Evolutionary conservation across 2,329 filamentous ascomycete genomes (phyloP).

Genomic region (Stromatinia cepivora): DNA sequence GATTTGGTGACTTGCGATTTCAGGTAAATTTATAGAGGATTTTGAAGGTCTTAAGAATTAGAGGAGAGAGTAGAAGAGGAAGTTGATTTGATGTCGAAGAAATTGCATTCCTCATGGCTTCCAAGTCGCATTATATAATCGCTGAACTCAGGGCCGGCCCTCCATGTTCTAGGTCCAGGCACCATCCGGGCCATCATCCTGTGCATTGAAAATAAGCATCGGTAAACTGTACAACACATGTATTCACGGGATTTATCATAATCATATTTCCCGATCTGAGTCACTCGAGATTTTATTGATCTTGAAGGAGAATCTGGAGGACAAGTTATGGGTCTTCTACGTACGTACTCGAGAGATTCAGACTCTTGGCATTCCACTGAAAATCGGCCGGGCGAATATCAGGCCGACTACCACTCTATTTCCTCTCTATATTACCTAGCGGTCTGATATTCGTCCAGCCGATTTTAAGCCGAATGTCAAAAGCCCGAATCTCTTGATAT

Average conservation of each 20-base stretch:
- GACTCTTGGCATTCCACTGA: no score
- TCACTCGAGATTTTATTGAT: neutral
- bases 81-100: slow-evolving; percentile 12
- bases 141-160: slow-evolving; percentile 14
- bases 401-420: no score
- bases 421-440: no score
- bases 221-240: neutral
- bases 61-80: neutral
- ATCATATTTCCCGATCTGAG: neutral
- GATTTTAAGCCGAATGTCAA: no score
- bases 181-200: neutral
- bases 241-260: neutral
- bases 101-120: neutral
- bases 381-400: no score
- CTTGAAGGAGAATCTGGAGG: slow-evolving; percentile 7
- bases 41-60: neutral
- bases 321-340: neutral
- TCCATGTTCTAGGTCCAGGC: neutral
- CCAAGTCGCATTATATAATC: slow-evolving; percentile 5
- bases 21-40: neutral
- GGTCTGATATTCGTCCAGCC: no score
- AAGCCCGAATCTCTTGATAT: no score
- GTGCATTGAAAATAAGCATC: neutral
- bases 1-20: neutral
- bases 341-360: no score